Evolutionary conservation across 2,329 filamentous ascomycete species (phyloP).

Genomic region (Fusarium nurragi): DNA sequence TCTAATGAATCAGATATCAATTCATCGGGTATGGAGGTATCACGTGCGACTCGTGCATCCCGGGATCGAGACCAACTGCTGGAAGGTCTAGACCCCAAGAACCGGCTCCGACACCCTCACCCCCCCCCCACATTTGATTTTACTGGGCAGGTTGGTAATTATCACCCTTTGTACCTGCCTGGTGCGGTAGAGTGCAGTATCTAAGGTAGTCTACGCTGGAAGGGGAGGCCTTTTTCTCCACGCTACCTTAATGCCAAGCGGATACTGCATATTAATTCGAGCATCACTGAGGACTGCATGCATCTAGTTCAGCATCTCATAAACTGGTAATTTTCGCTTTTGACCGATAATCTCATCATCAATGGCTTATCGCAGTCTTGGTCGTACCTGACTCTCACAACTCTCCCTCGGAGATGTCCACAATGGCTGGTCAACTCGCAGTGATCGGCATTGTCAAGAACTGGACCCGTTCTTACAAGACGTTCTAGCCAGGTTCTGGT

Average conservation of each 20-base stretch:
- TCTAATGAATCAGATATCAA: constrained; percentile 18
- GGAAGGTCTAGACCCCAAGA: constrained; percentile 13
- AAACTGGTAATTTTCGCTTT: not conserved
- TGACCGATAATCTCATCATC: not conserved
- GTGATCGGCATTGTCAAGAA: constrained; percentile 25
- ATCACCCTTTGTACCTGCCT: constrained; percentile 25
- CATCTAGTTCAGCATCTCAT: constrained; percentile 1
- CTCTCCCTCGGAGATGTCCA: not conserved
- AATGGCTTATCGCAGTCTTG: not conserved
- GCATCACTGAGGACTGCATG: not conserved
- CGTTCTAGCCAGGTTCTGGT: constrained; percentile 25
- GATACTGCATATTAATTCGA: not conserved
- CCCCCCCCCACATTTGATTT: not conserved
- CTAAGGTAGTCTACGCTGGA: not conserved
- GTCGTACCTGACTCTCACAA: not conserved
- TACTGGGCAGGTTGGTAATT: not conserved
- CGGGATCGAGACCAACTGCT: constrained; percentile 13
- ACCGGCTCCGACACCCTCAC: constrained; percentile 14
- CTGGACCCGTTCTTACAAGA: constrained; percentile 10
- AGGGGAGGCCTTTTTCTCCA: not conserved
- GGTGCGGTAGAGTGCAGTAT: constrained; percentile 10
- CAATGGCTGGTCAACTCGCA: not conserved
- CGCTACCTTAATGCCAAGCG: not conserved
- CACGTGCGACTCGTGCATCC: constrained; percentile 2
- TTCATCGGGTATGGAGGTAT: not conserved